Base-by-base conservation (phyloP, 179 eudicot genomes). In the Beta macrorhiza region DNA sequence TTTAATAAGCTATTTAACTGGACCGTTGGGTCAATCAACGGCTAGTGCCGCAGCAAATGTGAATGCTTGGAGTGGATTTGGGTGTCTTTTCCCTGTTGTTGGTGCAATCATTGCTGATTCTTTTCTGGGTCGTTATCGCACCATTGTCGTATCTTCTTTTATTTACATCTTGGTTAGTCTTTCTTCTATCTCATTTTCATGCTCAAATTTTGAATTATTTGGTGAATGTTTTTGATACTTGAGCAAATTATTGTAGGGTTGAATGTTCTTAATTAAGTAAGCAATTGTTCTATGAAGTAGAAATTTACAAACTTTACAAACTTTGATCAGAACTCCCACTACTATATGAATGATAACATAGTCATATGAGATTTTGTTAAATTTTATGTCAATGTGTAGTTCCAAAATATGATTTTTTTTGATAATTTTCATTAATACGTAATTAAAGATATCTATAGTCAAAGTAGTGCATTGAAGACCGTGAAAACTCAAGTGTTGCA, bases 101-200 rank as follows among this genome's bases (percentile, higher is more conserved):
- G 92, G 94, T 57, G 92, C 91, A 62, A 67, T 88, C 8, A 57
- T 91, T 79, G 90, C 94, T 70, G 94, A 91, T 83, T 87, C 89
- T 6, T 86, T 79, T 78, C 82, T 88, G 44, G 92, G 94, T 61
- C 88, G 90, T 12, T 90, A 84, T 82, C 82, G 87, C 12, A 91
- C 92, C 37, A 90, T 91, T 71, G 69, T 87, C 58, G 37, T 83
- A 14, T 74, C 94, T 56, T 90, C 91, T 59, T 56, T 89, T 19
- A 84, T 91, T 20, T 91, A 91, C 88, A 83, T 85, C 73, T 67
- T 87, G 89, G 91, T 85, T 13, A 77, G 85, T 76, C 29, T 45
- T 47, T 37, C 77, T 59, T 57, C 59, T 53, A 37, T 37, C 42
- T 29, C 56, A 12, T 42, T 72, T 6, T 52, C 61, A 13, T 13